A percentile compares a stretch with the other conserved stretches of the same genome.
Conservation (phyloP, 768 basidiomycete genomes). For the Boletus subcaerulescens region DNA sequence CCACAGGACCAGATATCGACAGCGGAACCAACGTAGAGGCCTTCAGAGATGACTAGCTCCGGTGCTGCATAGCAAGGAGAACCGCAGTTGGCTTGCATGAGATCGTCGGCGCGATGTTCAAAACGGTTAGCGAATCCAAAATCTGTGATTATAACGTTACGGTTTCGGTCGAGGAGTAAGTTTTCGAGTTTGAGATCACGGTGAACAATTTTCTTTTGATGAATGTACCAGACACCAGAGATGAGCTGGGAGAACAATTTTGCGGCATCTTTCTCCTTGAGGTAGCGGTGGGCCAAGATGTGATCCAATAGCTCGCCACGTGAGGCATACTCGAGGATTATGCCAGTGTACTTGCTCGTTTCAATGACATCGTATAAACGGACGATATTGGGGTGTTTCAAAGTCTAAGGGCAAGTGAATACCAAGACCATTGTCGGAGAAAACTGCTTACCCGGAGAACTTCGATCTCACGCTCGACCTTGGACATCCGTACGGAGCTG, state of each 20-base stretch:
- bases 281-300: slow-evolving; percentile 95
- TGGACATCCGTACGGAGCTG: slow-evolving; percentile 79
- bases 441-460: slow-evolving; percentile 74
- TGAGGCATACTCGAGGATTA: slow-evolving; percentile 97
- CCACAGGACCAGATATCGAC: slow-evolving; percentile 98
- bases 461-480: slow-evolving; percentile 97
- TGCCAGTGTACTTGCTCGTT: slow-evolving; percentile 99
- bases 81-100: slow-evolving; percentile 98
- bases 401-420: slow-evolving; percentile 51
- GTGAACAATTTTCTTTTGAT: slow-evolving; percentile 98
- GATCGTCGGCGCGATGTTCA: slow-evolving; percentile 86
- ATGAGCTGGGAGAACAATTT: slow-evolving; percentile 97
- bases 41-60: slow-evolving; percentile 96
- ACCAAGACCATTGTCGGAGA: neutral
- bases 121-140: slow-evolving; percentile 99
- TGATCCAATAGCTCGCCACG: slow-evolving; percentile 99
- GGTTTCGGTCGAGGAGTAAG: slow-evolving; percentile 90
- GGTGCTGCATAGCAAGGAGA: slow-evolving; percentile 98
- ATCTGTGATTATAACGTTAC: slow-evolving; percentile 99
- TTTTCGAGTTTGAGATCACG: slow-evolving; percentile 99
- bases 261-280: slow-evolving; percentile 90
- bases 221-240: slow-evolving; percentile 98
- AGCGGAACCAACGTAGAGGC: slow-evolving; percentile 93
- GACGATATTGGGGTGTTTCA: slow-evolving; percentile 98
- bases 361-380: slow-evolving; percentile 98